Evolutionary conservation across 1,139 yeast species (phyloP), one percentile per base, ranked within the genome.

Genomic region (Petasospora rhodanensis): DNA sequence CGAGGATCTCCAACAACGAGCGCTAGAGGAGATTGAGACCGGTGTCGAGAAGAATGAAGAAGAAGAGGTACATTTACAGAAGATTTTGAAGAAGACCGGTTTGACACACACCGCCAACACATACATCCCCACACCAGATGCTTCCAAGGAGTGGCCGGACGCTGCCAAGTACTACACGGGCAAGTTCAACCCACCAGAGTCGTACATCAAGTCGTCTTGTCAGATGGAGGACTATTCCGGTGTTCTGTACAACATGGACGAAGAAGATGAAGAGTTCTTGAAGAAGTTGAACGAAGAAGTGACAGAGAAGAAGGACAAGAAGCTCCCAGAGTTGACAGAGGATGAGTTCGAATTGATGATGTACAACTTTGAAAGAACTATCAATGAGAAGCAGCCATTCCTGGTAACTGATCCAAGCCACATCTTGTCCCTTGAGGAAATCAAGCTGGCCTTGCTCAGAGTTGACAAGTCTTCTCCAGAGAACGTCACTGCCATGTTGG

Each of bases 31-130:
- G 40, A 76, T 91, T 30, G 99, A 91, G 52, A 91, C 98, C 6
- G 99, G 99, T 59, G 98, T 91, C 31, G 99, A 91, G 56, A 91
- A 93, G 57, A 87, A 86, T 49, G 99, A 91, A 59, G 98, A 91
- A 60, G 95, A 86, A 55, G 98, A 91, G 60, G 95, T 85, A 33
- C 98, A 91, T 72, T 70, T 91, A 45, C 95, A 89, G 58, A 89
- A 84, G 43, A 96, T 91, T 27, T 45, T 62, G 38, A 58, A 56
- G 40, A 54, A 51, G 33, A 55, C 58, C 7, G 58, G 57, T 14
- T 53, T 55, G 19, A 44, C 54, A 8, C 51, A 51, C 26, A 67
- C 73, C 39, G 70, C 73, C 32, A 76, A 77, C 38, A 81, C 85
- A 17, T 91, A 83, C 56, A 93, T 91, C 50, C 99, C 98, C 2